These are phyloP conservation scores for Pulicaria dysenterica DNA, from an alignment of 129 eudicot species.

Conservation along the genomic window DNA sequence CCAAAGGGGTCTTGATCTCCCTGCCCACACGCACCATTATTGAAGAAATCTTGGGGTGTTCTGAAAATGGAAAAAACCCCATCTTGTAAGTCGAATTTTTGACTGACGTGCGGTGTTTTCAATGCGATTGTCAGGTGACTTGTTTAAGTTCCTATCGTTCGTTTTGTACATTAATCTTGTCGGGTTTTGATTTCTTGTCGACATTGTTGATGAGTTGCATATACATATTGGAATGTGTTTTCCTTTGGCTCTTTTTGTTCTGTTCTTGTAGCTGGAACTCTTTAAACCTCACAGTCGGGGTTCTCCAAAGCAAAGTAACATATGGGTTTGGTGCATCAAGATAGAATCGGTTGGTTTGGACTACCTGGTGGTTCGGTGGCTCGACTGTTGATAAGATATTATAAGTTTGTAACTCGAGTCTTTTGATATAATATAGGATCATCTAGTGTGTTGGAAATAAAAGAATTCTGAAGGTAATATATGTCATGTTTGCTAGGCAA, in stretches of 20 bases:
- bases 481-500: too few species aligned
- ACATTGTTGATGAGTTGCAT: conserved; percentile 26
- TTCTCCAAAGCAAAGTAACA: background rate
- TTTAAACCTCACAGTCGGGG: background rate
- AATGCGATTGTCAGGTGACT: conserved; percentile 15
- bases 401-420: too few species aligned
- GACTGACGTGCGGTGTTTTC: conserved; percentile 4
- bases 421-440: too few species aligned
- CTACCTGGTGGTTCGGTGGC: background rate
- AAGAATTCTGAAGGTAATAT: too few species aligned
- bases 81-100: conserved; percentile 17
- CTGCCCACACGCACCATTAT: conserved; percentile 39
- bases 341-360: conserved; percentile 1
- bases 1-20: background rate
- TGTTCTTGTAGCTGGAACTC: conserved; percentile 5
- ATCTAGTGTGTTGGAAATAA: too few species aligned
- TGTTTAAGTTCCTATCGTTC: conserved; percentile 18
- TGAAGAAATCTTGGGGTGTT: conserved; percentile 46
- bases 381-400: too few species aligned
- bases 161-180: conserved; percentile 27
- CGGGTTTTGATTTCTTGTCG: conserved; percentile 16
- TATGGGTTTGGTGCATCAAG: background rate
- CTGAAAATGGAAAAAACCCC: conserved; percentile 28
- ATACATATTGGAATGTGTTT: conserved; percentile 32
- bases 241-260: conserved; percentile 1